Percentiles rank a stretch among this genome's conserved stretches.
Conservation (phyloP, 2,329 filamentous ascomycete genomes). For the Cercospora zeae-maydis region DNA sequence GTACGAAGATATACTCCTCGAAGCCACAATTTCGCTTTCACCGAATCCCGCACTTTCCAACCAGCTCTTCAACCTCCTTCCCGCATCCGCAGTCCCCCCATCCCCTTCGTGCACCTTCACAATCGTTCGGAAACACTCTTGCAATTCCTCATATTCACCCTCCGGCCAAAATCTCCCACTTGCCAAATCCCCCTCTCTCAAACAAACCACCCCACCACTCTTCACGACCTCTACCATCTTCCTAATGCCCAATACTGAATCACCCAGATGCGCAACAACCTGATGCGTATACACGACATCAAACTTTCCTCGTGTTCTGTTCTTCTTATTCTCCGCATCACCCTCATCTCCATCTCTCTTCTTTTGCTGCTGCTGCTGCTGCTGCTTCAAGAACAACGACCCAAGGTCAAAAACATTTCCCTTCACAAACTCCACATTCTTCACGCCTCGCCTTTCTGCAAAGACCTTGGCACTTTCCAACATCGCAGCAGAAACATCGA, state of each 20-base stretch:
- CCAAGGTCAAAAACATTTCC: conserved; percentile 97
- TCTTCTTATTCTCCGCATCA: too few species aligned
- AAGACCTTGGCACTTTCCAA: conserved; percentile 35
- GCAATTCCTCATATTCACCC: conserved; percentile 9
- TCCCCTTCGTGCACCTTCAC: conserved; percentile 14
- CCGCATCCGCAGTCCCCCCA: conserved; percentile 21
- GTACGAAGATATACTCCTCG: conserved; percentile 15
- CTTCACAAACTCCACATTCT: conserved; percentile 78
- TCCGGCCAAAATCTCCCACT: conserved; percentile 19
- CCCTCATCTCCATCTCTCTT: neutral
- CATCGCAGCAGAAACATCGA: conserved; percentile 36
- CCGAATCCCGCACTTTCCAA: conserved; percentile 11
- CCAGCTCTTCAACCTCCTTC: conserved; percentile 18
- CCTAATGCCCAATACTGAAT: conserved; percentile 39
- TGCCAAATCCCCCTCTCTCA: conserved; percentile 24
- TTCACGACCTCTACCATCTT: conserved; percentile 16
- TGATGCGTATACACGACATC: conserved; percentile 70
- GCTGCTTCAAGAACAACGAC: conserved; percentile 65
- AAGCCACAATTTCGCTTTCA: conserved; percentile 4
- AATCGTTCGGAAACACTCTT: conserved; percentile 23
- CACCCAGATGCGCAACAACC: conserved; percentile 53
- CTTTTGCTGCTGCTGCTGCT: neutral
- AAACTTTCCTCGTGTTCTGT: conserved; percentile 59
- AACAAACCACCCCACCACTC: conserved; percentile 19
- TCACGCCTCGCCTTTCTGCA: conserved; percentile 33